Evolutionary conservation across 768 basidiomycete species (phyloP).

Genomic region (Tephrocybe sp.): DNA sequence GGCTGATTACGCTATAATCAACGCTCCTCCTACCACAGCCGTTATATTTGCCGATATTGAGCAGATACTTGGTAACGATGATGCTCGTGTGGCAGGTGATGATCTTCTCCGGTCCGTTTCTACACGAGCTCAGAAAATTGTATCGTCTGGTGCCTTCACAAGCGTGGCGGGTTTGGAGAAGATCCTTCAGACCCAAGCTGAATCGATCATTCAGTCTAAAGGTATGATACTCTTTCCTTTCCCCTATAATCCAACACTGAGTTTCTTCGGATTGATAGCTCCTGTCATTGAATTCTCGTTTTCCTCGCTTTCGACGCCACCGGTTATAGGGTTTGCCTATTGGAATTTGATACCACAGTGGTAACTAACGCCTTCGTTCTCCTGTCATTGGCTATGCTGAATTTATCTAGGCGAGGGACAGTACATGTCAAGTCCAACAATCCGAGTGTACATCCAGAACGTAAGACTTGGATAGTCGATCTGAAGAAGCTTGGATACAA

Average conservation of each 20-base stretch:
- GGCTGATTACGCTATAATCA: conserved; percentile 5
- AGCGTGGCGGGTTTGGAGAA: conserved; percentile 11
- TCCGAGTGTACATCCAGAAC: conserved; percentile 13
- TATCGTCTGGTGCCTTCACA: conserved; percentile 15
- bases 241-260: too few species aligned
- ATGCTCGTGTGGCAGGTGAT: not conserved
- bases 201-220: conserved; percentile 11
- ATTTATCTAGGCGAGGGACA: conserved; percentile 6
- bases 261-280: conserved; percentile 8
- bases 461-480: too few species aligned
- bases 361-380: not conserved
- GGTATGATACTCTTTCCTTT: too few species aligned
- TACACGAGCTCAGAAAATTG: conserved; percentile 9
- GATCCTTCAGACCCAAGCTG: conserved; percentile 8
- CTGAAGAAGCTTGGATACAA: not conserved
- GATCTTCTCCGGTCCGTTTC: conserved; percentile 3
- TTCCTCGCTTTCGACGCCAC: not conserved
- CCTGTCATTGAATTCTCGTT: conserved; percentile 15
- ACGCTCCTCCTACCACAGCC: conserved; percentile 4
- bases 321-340: not conserved
- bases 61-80: conserved; percentile 7
- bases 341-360: conserved; percentile 18
- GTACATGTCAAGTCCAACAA: conserved; percentile 9
- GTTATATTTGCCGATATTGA: conserved; percentile 12
- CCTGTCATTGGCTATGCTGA: not conserved